Base-by-base conservation (phyloP, 495 filamentous ascomycete species). In the Aspergillus coremiiformis region DNA sequence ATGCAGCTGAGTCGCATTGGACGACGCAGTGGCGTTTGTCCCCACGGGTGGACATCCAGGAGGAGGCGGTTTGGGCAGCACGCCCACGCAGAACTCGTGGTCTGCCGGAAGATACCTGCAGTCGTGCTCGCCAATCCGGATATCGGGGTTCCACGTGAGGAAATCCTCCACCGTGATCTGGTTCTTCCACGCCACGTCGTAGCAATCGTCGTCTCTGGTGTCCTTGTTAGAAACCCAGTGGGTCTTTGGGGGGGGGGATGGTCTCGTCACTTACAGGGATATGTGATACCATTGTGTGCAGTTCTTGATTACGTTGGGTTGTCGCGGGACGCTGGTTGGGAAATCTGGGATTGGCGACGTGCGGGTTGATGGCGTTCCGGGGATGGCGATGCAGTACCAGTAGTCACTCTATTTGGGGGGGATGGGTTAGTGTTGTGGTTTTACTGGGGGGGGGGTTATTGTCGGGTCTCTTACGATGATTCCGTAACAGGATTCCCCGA, bases 391-490 rank as follows among this genome's bases (percentile, higher is more conserved):
- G 23, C 51, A 53, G 33, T 53, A 53, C 51, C 51, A 53, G 44
- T 21, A 10, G 19, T 24, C 15, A 27, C 48, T 33, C 51, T 53
- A 47, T 2, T 29, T 24, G 22, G 7, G 12, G 11, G n/a, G n/a
- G n/a, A n/a, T n/a, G 24, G 8, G 24, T 27, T 27, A 4, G 4
- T 27, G 24, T 27, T 27, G 24, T n/a, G n/a, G n/a, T n/a, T n/a
- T 27, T 27, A 27, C 24, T 27, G 8, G 4, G 8, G 8, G 4
- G 24, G 24, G 24, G 8, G 24, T 27, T 27, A 4, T 8, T 27
- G 24, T 27, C 8, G 24, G n/a, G n/a, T n/a, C n/a, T n/a, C 52
- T 20, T 51, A 55, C 55, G 7, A 39, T 19, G 17, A 67, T 48
- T 20, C 29, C 43, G 1, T 39, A 17, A 45, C 65, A 67, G 14